Conservation (phyloP, 768 basidiomycete species). For the Pseudohyphozyma bogoriensis region DNA sequence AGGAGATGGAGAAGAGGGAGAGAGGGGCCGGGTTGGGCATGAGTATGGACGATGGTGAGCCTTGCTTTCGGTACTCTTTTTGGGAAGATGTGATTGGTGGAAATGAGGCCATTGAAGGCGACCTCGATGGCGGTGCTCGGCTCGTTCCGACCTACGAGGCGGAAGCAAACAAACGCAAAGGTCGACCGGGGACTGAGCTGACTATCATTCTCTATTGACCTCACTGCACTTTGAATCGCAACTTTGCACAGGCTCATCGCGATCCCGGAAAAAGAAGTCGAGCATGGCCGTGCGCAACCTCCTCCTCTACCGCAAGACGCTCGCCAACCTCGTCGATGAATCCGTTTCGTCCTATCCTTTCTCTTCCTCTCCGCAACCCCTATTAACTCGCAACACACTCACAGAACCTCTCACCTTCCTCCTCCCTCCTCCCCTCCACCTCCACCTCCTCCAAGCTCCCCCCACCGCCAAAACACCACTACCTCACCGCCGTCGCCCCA, state of each 20-base stretch:
- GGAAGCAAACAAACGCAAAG: too few species aligned
- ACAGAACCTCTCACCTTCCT: background rate
- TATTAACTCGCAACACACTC: slow-evolving; percentile 31
- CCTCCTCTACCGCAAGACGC: slow-evolving; percentile 69
- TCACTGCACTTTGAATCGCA: too few species aligned
- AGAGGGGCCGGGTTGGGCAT: slow-evolving; percentile 9
- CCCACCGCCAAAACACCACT: slow-evolving; percentile 42
- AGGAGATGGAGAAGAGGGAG: slow-evolving; percentile 5
- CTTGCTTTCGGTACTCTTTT: background rate
- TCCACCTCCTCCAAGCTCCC: slow-evolving; percentile 51
- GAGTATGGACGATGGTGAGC: background rate
- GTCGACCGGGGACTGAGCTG: too few species aligned
- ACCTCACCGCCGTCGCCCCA: slow-evolving; percentile 58
- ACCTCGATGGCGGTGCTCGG: background rate
- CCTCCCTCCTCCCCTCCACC: slow-evolving; percentile 55
- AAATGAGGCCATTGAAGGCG: too few species aligned
- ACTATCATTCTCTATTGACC: too few species aligned
- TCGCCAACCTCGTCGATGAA: slow-evolving; percentile 63
- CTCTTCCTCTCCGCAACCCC: background rate
- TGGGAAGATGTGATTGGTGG: too few species aligned
- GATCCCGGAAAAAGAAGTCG: slow-evolving; percentile 68
- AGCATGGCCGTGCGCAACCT: slow-evolving; percentile 71
- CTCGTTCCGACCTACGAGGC: slow-evolving; percentile 13
- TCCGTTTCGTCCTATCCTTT: slow-evolving; percentile 49
- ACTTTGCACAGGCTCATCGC: slow-evolving; percentile 70